A percentile compares a stretch with the other conserved stretches of the same genome.
phyloP scores from a whole-genome alignment of 352 stramenopile species.

The Albugo laibachii region DNA sequence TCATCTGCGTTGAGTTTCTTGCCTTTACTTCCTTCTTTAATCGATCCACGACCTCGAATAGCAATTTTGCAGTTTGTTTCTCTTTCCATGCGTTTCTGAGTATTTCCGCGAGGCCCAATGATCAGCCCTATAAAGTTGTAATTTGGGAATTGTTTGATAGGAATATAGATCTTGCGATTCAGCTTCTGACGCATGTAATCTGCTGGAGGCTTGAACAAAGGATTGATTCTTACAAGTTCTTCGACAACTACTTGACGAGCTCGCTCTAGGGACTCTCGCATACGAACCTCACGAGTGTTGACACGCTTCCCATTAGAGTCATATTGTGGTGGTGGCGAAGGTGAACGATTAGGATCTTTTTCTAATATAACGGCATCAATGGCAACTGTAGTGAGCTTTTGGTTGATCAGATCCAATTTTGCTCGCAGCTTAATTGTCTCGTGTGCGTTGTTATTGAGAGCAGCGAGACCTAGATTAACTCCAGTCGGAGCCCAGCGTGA shows the following conservation, averaged over 20 bases:
- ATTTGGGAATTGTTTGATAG: slow-evolving; percentile 91
- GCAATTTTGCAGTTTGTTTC: slow-evolving; percentile 98
- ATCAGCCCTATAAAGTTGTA: slow-evolving; percentile 99
- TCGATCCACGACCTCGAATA: slow-evolving; percentile 90
- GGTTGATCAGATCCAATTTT: slow-evolving; percentile 51
- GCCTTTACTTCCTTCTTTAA: slow-evolving; percentile 94
- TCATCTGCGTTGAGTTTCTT: slow-evolving; percentile 84
- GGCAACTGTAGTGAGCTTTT: slow-evolving; percentile 57
- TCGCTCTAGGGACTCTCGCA: slow-evolving; percentile 81
- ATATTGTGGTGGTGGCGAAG: slow-evolving; percentile 89
- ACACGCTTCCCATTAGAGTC: slow-evolving; percentile 89
- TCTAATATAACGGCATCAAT: slow-evolving; percentile 59
- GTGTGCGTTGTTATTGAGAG: slow-evolving; percentile 32
- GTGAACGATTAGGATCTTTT: slow-evolving; percentile 78
- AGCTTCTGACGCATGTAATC: slow-evolving; percentile 87
- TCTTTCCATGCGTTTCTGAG: slow-evolving; percentile 97
- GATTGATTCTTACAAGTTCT: slow-evolving; percentile 91
- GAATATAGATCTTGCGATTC: slow-evolving; percentile 94
- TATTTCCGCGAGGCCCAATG: slow-evolving; percentile 96
- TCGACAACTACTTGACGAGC: slow-evolving; percentile 87
- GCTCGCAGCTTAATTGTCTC: slow-evolving; percentile 48
- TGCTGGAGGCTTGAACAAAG: slow-evolving; percentile 61
- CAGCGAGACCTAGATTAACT: slow-evolving; percentile 8
- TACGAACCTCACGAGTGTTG: slow-evolving; percentile 92
- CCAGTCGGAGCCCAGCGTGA: slow-evolving; percentile 47